phyloP scores from a whole-genome alignment of 345 rosid species.

The Pelargonium nanum region DNA sequence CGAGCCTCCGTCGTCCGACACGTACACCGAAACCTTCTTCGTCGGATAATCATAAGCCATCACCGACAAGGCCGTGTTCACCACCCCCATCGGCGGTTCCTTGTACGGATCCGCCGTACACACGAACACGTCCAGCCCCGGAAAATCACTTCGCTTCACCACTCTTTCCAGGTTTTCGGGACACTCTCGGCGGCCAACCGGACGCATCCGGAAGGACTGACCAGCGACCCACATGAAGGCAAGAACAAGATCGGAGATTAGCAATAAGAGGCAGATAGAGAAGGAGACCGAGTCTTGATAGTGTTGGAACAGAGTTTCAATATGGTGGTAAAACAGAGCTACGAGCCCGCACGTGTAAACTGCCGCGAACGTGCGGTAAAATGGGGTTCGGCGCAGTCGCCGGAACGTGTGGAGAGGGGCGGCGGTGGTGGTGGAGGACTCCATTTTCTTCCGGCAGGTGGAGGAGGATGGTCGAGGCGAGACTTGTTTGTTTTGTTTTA shows the following conservation, averaged over 20 bases:
- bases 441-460: background rate
- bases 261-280: slow-evolving; percentile 17
- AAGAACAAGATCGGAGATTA: slow-evolving; percentile 45
- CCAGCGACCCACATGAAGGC: slow-evolving; percentile 52
- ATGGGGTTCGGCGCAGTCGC: slow-evolving; percentile 12
- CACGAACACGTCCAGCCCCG: slow-evolving; percentile 1
- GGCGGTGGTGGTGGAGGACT: background rate
- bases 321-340: slow-evolving; percentile 9
- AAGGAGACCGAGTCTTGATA: slow-evolving; percentile 10
- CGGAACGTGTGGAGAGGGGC: slow-evolving; percentile 26
- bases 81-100: slow-evolving; percentile 6
- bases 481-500: slow-evolving; percentile 12
- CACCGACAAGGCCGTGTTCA: slow-evolving; percentile 1
- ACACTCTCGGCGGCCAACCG: slow-evolving; percentile 31
- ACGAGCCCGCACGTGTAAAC: slow-evolving; percentile 10
- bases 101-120: slow-evolving; percentile 10
- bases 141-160: slow-evolving; percentile 18
- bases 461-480: slow-evolving; percentile 4
- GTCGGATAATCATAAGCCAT: slow-evolving; percentile 72
- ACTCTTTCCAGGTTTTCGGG: slow-evolving; percentile 32
- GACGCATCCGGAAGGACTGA: slow-evolving; percentile 11
- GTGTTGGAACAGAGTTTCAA: slow-evolving; percentile 24
- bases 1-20: slow-evolving; percentile 85
- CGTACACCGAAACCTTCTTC: slow-evolving; percentile 52
- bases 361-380: slow-evolving; percentile 12